Evolutionary conservation across 495 filamentous ascomycete species (phyloP).

Genomic region (Penicillium paradoxum): DNA sequence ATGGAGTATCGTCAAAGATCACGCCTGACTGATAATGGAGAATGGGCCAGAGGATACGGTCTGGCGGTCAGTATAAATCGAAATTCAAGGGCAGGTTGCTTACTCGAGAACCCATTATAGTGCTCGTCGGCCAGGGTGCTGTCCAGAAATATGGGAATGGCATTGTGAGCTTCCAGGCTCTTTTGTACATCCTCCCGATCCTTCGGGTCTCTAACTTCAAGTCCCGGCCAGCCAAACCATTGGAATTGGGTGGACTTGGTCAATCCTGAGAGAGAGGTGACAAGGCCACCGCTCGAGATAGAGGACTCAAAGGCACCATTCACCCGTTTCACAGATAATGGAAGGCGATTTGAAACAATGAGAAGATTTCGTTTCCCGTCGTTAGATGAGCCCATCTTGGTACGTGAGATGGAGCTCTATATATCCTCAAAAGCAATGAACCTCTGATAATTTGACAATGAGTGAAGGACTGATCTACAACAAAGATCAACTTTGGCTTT

Average conservation of each 20-base stretch:
- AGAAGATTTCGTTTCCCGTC: conserved; percentile 49
- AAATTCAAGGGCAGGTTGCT: background rate
- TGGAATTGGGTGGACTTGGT: conserved; percentile 80
- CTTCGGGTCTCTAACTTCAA: conserved; percentile 45
- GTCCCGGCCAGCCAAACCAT: conserved; percentile 93
- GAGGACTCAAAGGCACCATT: conserved; percentile 70
- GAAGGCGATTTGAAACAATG: conserved; percentile 83
- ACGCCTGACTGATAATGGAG: conserved; percentile 95
- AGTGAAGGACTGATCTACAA: background rate
- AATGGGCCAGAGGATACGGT: conserved; percentile 91
- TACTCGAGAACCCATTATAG: conserved; percentile 59
- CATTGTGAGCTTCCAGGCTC: conserved; percentile 45
- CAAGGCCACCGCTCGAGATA: conserved; percentile 84
- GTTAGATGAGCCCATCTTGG: conserved; percentile 2
- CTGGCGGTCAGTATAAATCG: conserved; percentile 22
- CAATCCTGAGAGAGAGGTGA: conserved; percentile 78
- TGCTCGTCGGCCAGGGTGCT: conserved; percentile 51
- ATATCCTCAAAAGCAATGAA: background rate
- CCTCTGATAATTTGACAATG: background rate
- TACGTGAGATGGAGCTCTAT: background rate
- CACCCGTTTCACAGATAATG: conserved; percentile 76
- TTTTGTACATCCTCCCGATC: conserved; percentile 44
- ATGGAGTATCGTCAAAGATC: conserved; percentile 78
- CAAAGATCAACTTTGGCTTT: background rate
- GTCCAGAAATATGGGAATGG: conserved; percentile 50